Evolutionary conservation across 805 yeast species (phyloP), one percentile per base, ranked within the genome.

Genomic region (Yueomyces sp.): DNA sequence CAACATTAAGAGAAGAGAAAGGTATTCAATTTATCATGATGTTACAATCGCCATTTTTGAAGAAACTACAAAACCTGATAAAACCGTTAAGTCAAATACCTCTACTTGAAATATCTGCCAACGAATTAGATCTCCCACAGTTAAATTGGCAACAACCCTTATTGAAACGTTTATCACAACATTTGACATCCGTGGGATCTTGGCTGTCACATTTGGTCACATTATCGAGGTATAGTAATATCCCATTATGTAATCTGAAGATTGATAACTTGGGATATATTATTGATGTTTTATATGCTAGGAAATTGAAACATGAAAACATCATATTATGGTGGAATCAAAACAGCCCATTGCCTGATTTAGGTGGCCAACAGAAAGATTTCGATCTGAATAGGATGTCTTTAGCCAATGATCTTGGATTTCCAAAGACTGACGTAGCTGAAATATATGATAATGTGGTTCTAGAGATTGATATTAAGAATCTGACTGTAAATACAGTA

Each of bases 291-390:
- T 79, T 79, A 44, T 92, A 85, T 60, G 94, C 97, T 0, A 70
- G 98, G 53, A 70, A 79, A 42, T 69, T 92, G 44, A 67, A 67
- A 26, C 70, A 76, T 40, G 74, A 76, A 40, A 76, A 78, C 47
- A 74, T 84, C 37, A 81, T 90, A 4, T 65, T 94, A 31, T 92
- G 98, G 97, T 92, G 98, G 97, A 84, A 95, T 0, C 75, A 79
- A 3, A 69, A 70, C 19, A 47, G 53, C 26, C 83, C 90, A 1
- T 62, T 73, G 39, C 90, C 96, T 0, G 96, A 86, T 55, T 80
- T 76, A 54, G 96, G 95, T 31, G 95, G 95, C 1, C 56, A 66
- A 38, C 88, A 86, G 57, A 74, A 72, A 52, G 92, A 83, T 53
- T 67, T 65, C 7, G 77, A 77, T 45, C 48, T 66, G 8, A 57